A percentile compares a stretch with the other conserved stretches of the same genome.
Conservation (phyloP, 2,329 filamentous ascomycete genomes). For the Paecilomyces dactylethromorphus region DNA sequence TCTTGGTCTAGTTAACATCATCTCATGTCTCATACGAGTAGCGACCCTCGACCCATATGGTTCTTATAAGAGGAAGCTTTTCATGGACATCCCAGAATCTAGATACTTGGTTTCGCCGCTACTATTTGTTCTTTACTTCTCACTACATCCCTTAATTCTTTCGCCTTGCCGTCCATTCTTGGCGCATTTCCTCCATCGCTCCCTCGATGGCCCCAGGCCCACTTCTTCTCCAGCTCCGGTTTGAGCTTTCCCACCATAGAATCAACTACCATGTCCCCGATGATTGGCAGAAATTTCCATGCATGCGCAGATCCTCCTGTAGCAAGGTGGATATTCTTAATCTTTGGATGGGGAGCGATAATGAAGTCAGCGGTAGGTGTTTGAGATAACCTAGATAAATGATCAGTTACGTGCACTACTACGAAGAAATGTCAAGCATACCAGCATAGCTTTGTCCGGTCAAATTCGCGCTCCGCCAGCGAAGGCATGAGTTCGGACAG, state of each 20-base stretch:
- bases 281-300: conserved; percentile 15
- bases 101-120: background rate
- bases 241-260: conserved; percentile 5
- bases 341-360: conserved; percentile 12
- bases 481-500: conserved; percentile 15
- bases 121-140: background rate
- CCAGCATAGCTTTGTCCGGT: conserved; percentile 17
- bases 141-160: conserved; percentile 2
- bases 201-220: conserved; percentile 1
- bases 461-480: conserved; percentile 14
- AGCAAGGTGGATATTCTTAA: conserved; percentile 12
- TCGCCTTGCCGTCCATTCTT: background rate
- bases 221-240: background rate
- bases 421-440: conserved; percentile 6
- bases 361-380: conserved; percentile 13
- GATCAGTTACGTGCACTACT: background rate
- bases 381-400: conserved; percentile 9
- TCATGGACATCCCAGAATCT: background rate
- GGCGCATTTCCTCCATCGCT: conserved; percentile 1
- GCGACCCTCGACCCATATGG: no score
- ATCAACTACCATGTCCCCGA: conserved; percentile 12
- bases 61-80: background rate
- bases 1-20: no score
- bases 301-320: conserved; percentile 15
- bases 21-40: no score